These are phyloP conservation scores for Starmerella vitae DNA, from an alignment of 805 yeast genomes.

Conservation along the genomic window DNA sequence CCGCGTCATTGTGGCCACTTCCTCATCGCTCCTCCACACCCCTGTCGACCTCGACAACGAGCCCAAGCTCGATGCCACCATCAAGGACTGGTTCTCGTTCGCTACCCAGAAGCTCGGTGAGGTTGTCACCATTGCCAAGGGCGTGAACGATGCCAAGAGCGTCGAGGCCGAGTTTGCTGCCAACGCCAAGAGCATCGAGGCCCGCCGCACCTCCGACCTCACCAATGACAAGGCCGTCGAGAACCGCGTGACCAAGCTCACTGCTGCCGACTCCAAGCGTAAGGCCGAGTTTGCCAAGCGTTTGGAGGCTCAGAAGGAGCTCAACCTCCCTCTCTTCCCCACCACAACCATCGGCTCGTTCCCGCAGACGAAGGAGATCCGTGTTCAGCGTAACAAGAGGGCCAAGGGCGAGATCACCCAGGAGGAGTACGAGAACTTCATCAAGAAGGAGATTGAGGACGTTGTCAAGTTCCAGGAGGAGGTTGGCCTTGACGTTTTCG, in stretches of 20 bases:
- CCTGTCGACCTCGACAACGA: slow-evolving; percentile 93
- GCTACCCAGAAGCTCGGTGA: slow-evolving; percentile 93
- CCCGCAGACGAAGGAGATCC: slow-evolving; percentile 99
- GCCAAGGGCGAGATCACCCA: slow-evolving; percentile 91
- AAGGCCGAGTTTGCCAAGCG: slow-evolving; percentile 74
- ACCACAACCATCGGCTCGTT: slow-evolving; percentile 99
- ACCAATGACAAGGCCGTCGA: slow-evolving; percentile 88
- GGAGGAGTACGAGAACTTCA: slow-evolving; percentile 91
- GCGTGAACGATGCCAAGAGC: slow-evolving; percentile 52
- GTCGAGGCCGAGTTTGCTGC: slow-evolving; percentile 68
- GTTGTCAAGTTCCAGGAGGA: slow-evolving; percentile 99
- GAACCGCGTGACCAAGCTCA: slow-evolving; percentile 64
- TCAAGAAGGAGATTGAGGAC: slow-evolving; percentile 87
- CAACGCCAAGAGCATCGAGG: slow-evolving; percentile 71
- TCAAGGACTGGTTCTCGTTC: slow-evolving; percentile 96
- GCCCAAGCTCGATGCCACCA: slow-evolving; percentile 75
- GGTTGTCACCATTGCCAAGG: slow-evolving; percentile 83
- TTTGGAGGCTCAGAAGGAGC: slow-evolving; percentile 73
- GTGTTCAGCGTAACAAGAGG: slow-evolving; percentile 96
- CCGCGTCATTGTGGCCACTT: slow-evolving; percentile 72
- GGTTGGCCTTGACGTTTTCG: slow-evolving; percentile 93
- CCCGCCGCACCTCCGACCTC: slow-evolving; percentile 75
- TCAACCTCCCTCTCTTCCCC: slow-evolving; percentile 97
- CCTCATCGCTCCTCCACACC: slow-evolving; percentile 94
- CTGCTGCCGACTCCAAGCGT: slow-evolving; percentile 62